Conservation (phyloP, 495 filamentous ascomycete genomes). For the Pseudomonodictys pantanalensis region DNA sequence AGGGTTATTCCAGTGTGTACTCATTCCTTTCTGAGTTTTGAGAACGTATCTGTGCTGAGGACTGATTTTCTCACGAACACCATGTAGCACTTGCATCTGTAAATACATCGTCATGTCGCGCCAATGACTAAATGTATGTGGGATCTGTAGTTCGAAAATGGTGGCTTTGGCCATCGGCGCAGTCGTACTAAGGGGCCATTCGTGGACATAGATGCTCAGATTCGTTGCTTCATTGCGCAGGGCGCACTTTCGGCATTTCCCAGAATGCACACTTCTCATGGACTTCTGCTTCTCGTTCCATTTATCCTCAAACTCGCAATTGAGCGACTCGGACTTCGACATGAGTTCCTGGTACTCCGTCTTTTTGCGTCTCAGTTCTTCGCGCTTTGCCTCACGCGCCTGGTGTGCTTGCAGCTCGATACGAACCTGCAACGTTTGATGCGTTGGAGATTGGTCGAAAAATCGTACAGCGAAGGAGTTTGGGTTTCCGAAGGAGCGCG, state of each 20-base stretch:
- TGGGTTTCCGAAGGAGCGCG: conserved; percentile 33
- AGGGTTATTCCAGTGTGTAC: too few relatives aligned
- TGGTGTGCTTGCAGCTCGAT: conserved; percentile 46
- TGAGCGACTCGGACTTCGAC: conserved; percentile 6
- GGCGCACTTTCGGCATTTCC: conserved; percentile 38
- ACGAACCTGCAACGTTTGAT: conserved; percentile 41
- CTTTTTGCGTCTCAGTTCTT: conserved; percentile 44
- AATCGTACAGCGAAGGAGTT: conserved; percentile 54
- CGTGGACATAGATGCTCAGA: conserved; percentile 53
- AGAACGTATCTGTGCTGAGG: too few relatives aligned
- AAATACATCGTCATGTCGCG: conserved; percentile 51
- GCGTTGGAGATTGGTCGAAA: conserved; percentile 48
- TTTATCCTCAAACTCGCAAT: conserved; percentile 38
- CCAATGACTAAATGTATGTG: conserved; percentile 51
- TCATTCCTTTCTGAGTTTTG: too few relatives aligned
- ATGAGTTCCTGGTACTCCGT: conserved; percentile 42
- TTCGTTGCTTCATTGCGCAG: conserved; percentile 31
- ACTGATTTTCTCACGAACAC: too few relatives aligned
- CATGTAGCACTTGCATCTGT: conserved; percentile 27
- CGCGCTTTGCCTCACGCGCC: conserved; percentile 42
- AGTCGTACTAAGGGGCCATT: conserved; percentile 60
- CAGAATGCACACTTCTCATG: conserved; percentile 24
- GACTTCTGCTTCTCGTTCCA: conserved; percentile 13
- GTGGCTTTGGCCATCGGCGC: conserved; percentile 43
- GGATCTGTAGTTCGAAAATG: conserved; percentile 58